Conservation (phyloP, 2,329 filamentous ascomycete species). For the Conoideocrella luteorostrata region DNA sequence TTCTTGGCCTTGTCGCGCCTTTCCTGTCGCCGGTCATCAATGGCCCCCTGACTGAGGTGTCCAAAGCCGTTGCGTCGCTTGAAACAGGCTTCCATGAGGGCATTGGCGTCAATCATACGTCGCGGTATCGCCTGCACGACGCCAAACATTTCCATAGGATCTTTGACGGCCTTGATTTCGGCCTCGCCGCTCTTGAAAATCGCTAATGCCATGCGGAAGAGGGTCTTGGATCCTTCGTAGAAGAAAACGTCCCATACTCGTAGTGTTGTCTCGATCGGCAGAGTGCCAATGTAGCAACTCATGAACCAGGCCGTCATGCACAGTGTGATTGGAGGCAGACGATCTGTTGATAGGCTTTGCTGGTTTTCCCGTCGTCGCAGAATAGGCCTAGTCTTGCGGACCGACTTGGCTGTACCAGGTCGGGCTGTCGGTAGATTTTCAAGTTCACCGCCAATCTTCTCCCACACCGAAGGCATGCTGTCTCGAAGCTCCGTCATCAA, state of each 20-base stretch:
- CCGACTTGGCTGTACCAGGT: conserved; percentile 27
- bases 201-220: conserved; percentile 85
- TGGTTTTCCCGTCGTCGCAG: conserved; percentile 32
- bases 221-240: conserved; percentile 87
- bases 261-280: conserved; percentile 86
- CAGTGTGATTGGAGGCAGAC: conserved; percentile 82
- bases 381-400: conserved; percentile 31
- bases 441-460: conserved; percentile 76
- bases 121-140: conserved; percentile 84
- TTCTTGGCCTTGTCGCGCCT: conserved; percentile 50
- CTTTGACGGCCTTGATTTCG: conserved; percentile 71
- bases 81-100: conserved; percentile 76
- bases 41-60: conserved; percentile 72
- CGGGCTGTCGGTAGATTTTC: conserved; percentile 42
- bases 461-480: conserved; percentile 75
- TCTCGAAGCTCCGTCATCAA: conserved; percentile 84
- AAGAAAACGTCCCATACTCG: conserved; percentile 95
- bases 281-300: conserved; percentile 88
- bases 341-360: conserved; percentile 36
- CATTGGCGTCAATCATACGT: conserved; percentile 73
- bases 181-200: conserved; percentile 84
- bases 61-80: conserved; percentile 73
- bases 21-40: conserved; percentile 69
- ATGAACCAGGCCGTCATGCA: conserved; percentile 97
- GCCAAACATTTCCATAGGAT: conserved; percentile 94